Evolutionary conservation across 78 protist species (phyloP).

Genomic region (Andalucia godoyi): DNA sequence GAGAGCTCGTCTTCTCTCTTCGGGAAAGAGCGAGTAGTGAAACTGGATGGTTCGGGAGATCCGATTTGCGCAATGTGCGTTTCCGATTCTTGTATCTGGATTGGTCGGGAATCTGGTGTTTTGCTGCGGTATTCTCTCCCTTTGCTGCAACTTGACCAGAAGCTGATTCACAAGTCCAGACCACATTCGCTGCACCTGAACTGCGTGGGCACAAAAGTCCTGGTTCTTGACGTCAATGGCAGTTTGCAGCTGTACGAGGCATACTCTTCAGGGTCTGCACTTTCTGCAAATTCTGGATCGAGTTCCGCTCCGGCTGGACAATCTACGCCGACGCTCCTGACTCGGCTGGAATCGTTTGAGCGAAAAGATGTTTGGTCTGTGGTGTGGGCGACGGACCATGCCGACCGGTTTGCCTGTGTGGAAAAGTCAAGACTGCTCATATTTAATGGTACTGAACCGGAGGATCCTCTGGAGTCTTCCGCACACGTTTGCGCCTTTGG

Average conservation of each 20-base stretch:
- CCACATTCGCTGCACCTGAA: constrained; percentile 33
- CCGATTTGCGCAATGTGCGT: constrained; percentile 1
- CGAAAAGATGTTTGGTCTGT: constrained; percentile 43
- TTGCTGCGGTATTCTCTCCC: constrained; percentile 29
- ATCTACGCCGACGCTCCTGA: background rate
- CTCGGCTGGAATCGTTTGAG: background rate
- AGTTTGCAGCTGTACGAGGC: constrained; percentile 15
- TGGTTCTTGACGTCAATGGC: constrained; percentile 49
- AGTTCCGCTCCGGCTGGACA: too few relatives aligned
- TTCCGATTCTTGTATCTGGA: background rate
- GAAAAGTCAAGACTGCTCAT: constrained; percentile 62
- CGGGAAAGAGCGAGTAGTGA: background rate
- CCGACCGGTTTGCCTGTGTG: constrained; percentile 56
- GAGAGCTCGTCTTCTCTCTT: too few relatives aligned
- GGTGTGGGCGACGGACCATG: constrained; percentile 56
- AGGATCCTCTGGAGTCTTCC: constrained; percentile 30
- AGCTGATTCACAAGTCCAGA: constrained; percentile 8
- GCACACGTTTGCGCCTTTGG: constrained; percentile 47
- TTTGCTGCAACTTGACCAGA: background rate
- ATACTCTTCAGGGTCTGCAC: background rate
- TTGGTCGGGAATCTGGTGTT: constrained; percentile 43
- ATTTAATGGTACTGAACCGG: constrained; percentile 38
- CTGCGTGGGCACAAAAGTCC: constrained; percentile 34
- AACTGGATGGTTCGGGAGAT: background rate
- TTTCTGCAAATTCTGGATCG: background rate